Evolutionary conservation across 805 yeast species (phyloP), one percentile per base, ranked within the genome.

Genomic region (Zygoascus tannicola): DNA sequence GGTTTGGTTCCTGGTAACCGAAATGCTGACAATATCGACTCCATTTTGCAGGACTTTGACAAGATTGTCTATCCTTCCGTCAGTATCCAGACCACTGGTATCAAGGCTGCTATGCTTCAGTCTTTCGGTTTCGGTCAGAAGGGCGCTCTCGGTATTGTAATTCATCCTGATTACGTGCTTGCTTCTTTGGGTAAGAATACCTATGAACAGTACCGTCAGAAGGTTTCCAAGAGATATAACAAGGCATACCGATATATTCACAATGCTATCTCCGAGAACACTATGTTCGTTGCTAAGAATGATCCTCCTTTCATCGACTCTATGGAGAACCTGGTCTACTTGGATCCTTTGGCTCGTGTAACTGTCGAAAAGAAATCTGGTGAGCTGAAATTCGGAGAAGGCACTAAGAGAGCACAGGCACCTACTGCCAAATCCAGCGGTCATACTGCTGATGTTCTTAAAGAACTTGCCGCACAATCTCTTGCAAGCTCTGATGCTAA

Each of bases 101-200:
- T 92, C 63, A 92, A 90, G 74, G 99, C 99, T 48, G 94, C 85
- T 45, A 85, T 97, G 33, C 79, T 92, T 40, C 92, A 97, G 4
- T 92, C 99, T 2, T 92, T 92, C 65, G 99, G 99, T 66, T 92
- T 92, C 65, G 99, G 99, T 64, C 99, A 92, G 73, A 92, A 92
- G 75, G 99, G 99, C 71, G 98, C 87, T 45, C 95, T 87, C 67
- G 96, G 95, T 39, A 68, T 92, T 63, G 83, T 80, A 45, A 74
- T 92, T 51, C 94, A 90, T 70, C 84, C 97, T 49, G 96, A 90
- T 68, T 92, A 87, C 76, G 74, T 94, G 67, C 86, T 69, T 63
- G 94, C 94, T 49, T 79, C 85, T 30, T 74, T 92, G 60, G 81
- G 80, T 60, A 75, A 76, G 66, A 62, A 68, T 33, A 75, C 81